Conservation (phyloP, 1,139 yeast genomes). For the Saccharomyces pastorianus region DNA sequence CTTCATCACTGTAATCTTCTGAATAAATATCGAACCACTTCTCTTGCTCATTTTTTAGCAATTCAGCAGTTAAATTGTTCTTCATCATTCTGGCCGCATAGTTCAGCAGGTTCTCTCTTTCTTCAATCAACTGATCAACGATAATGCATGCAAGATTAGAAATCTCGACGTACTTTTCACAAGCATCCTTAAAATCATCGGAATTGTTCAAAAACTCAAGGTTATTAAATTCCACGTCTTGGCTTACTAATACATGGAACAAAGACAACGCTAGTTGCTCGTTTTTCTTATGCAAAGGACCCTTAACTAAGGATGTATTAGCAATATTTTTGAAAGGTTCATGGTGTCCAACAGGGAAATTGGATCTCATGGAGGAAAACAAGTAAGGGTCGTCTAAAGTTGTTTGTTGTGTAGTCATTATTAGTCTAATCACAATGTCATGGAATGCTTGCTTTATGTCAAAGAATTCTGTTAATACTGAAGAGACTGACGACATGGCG, state of each 20-base stretch:
- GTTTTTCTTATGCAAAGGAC: slow-evolving; percentile 9
- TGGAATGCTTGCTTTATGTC: slow-evolving; percentile 69
- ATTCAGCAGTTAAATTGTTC: slow-evolving; percentile 56
- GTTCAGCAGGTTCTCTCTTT: slow-evolving; percentile 59
- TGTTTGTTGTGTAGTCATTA: slow-evolving; percentile 62
- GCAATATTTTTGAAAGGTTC: slow-evolving; percentile 27
- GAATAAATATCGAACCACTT: slow-evolving; percentile 13
- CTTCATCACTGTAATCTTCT: slow-evolving; percentile 14
- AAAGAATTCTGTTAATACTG: slow-evolving; percentile 60
- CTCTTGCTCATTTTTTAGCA: slow-evolving; percentile 44
- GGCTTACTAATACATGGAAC: slow-evolving; percentile 40
- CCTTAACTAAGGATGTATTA: slow-evolving; percentile 5
- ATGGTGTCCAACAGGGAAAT: slow-evolving; percentile 34
- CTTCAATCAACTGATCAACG: slow-evolving; percentile 55
- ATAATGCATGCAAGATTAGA: slow-evolving; percentile 39
- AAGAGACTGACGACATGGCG: slow-evolving; percentile 23
- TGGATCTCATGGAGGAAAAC: slow-evolving; percentile 54
- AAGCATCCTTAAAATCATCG: slow-evolving; percentile 17
- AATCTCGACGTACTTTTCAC: slow-evolving; percentile 42
- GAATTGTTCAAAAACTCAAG: slow-evolving; percentile 44
- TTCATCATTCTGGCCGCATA: slow-evolving; percentile 74
- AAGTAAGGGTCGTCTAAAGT: slow-evolving; percentile 73
- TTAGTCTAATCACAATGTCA: slow-evolving; percentile 49
- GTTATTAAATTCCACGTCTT: slow-evolving; percentile 40
- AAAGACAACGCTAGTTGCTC: slow-evolving; percentile 47